Conservation (phyloP, 495 filamentous ascomycete genomes). For the Pyrenula aspistea region DNA sequence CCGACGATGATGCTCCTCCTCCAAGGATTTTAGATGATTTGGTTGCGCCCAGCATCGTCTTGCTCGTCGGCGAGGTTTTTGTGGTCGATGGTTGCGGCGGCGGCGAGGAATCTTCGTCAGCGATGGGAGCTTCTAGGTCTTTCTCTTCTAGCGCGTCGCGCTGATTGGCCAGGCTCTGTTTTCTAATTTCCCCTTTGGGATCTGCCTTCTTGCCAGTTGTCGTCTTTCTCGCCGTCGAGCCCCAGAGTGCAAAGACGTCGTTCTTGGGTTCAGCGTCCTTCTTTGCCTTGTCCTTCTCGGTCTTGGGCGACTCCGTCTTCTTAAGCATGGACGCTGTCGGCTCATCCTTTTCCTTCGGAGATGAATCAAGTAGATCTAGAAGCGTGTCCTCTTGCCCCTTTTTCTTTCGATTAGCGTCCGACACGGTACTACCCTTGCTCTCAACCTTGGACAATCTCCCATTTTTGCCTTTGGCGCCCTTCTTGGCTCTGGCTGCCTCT, state of each 20-base stretch:
- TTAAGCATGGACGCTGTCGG: background rate
- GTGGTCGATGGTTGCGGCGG: constrained; percentile 20
- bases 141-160: constrained; percentile 12
- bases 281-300: constrained; percentile 10
- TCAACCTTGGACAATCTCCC: constrained; percentile 11
- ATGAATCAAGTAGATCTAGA: constrained; percentile 6
- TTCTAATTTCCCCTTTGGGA: constrained; percentile 37
- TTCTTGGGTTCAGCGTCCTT: constrained; percentile 10
- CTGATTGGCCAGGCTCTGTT: constrained; percentile 13
- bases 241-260: constrained; percentile 9
- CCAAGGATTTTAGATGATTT: constrained; percentile 1
- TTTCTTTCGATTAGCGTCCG: constrained; percentile 8
- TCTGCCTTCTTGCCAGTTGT: constrained; percentile 38
- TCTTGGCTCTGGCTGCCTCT: constrained; percentile 6
- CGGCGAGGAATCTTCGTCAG: constrained; percentile 25
- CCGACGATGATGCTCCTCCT: constrained; percentile 21
- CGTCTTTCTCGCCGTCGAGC: constrained; percentile 37
- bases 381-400: constrained; percentile 5
- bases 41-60: constrained; percentile 19
- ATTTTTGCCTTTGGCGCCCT: constrained; percentile 8
- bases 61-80: constrained; percentile 20
- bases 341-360: constrained; percentile 2
- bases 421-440: constrained; percentile 12
- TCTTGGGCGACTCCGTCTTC: constrained; percentile 4
- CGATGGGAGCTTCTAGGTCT: constrained; percentile 18